These are phyloP conservation scores for Myxozyma neotropica DNA, from an alignment of 805 yeast genomes.

Conservation along the genomic window DNA sequence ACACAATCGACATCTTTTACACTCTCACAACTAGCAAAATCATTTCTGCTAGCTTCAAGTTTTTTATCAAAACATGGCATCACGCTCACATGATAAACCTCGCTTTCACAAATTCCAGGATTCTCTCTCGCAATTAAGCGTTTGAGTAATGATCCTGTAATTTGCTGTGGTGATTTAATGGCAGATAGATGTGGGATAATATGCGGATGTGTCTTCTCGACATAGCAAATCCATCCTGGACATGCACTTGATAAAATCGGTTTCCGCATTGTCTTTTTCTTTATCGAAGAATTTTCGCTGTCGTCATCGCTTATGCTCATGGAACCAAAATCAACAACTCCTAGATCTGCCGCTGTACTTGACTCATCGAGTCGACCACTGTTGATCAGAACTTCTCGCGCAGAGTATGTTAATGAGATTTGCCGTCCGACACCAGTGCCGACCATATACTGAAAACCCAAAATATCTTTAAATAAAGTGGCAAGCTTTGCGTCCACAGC, in stretches of 20 bases:
- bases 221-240: constrained; percentile 96
- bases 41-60: constrained; percentile 88
- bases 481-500: constrained; percentile 64
- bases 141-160: constrained; percentile 80
- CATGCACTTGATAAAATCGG: constrained; percentile 76
- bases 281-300: not conserved
- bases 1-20: constrained; percentile 86
- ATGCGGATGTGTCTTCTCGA: constrained; percentile 92
- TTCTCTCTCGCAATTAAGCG: constrained; percentile 48
- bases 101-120: constrained; percentile 36
- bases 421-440: constrained; percentile 84
- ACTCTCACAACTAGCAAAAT: constrained; percentile 47
- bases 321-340: not conserved
- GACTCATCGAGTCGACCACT: constrained; percentile 3
- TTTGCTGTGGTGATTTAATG: constrained; percentile 89
- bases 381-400: constrained; percentile 44
- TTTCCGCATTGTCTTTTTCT: constrained; percentile 21
- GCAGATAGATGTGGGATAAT: constrained; percentile 68
- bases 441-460: constrained; percentile 73
- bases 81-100: constrained; percentile 76
- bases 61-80: constrained; percentile 99
- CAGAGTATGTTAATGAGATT: constrained; percentile 56
- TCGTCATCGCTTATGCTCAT: constrained; percentile 7
- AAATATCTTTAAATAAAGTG: constrained; percentile 57
- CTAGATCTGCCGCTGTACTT: not conserved